Conservation (phyloP, 2,329 filamentous ascomycete genomes). For the Hypoxylon sp. region DNA sequence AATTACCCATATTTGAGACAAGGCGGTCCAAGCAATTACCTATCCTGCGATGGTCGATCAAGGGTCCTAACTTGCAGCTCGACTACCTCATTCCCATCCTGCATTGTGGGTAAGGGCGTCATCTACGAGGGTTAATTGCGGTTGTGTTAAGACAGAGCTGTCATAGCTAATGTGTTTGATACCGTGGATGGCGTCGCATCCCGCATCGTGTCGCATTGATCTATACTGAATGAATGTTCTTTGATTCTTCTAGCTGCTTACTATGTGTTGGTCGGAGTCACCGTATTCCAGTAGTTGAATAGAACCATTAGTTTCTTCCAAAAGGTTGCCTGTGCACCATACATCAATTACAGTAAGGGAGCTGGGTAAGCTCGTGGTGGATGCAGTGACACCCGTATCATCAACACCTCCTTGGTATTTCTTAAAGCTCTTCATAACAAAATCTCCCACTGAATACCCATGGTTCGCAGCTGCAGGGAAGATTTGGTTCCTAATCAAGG, state of each 20-base stretch:
- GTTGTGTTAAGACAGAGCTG: slow-evolving; percentile 23
- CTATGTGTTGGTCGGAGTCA: slow-evolving; percentile 27
- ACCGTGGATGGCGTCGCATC: slow-evolving; percentile 23
- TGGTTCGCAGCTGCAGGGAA: slow-evolving; percentile 24
- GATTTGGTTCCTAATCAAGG: slow-evolving; percentile 16
- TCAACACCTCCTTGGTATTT: slow-evolving; percentile 8
- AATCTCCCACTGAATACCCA: slow-evolving; percentile 25
- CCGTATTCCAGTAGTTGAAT: slow-evolving; percentile 6
- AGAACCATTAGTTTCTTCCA: slow-evolving; percentile 3
- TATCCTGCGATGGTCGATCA: slow-evolving; percentile 40
- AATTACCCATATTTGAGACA: slow-evolving; percentile 33
- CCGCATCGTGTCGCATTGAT: slow-evolving; percentile 17
- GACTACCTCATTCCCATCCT: slow-evolving; percentile 10
- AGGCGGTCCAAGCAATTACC: slow-evolving; percentile 18
- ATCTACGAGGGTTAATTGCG: slow-evolving; percentile 19
- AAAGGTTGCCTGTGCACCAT: slow-evolving; percentile 11
- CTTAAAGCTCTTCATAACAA: slow-evolving; percentile 15
- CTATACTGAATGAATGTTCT: slow-evolving; percentile 11
- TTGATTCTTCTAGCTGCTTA: slow-evolving; percentile 32
- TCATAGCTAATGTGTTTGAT: slow-evolving; percentile 4
- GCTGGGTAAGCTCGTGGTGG: slow-evolving; percentile 12
- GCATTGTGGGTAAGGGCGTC: slow-evolving; percentile 30
- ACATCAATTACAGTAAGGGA: slow-evolving; percentile 32
- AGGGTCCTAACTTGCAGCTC: slow-evolving; percentile 41
- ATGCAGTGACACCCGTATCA: slow-evolving; percentile 22